A percentile compares a stretch with the other conserved stretches of the same genome.
Conservation (phyloP, 1,139 yeast genomes). For the Nakaseomyces delphensis region DNA sequence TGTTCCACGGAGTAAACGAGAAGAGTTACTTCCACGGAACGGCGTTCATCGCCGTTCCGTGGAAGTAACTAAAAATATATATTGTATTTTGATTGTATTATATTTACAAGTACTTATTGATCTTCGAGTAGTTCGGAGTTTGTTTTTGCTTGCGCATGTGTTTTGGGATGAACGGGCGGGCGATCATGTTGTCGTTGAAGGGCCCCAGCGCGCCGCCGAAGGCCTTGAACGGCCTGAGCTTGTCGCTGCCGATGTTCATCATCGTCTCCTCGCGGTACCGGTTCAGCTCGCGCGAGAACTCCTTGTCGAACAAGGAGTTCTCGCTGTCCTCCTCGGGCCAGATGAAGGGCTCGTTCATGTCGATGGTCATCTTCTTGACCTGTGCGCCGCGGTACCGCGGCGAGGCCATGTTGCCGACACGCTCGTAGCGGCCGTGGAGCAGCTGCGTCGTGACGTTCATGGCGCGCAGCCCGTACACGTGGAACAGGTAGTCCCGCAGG, state of each 20-base stretch:
- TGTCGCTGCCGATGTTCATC: conserved; percentile 56
- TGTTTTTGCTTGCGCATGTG: conserved; percentile 33
- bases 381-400: conserved; percentile 76
- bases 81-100: not conserved
- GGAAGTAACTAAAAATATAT: not conserved
- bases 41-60: too few relatives aligned
- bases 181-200: conserved; percentile 42
- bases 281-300: conserved; percentile 34
- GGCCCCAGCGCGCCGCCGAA: conserved; percentile 74
- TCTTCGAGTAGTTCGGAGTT: not conserved
- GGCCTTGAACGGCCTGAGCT: conserved; percentile 55
- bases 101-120: conserved; percentile 1
- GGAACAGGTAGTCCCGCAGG: conserved; percentile 81
- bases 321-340: conserved; percentile 70
- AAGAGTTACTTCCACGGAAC: too few relatives aligned
- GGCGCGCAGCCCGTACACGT: conserved; percentile 80
- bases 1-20: too few relatives aligned
- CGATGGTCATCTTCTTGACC: conserved; percentile 88
- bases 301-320: conserved; percentile 33
- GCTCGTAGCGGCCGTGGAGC: conserved; percentile 59
- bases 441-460: conserved; percentile 80
- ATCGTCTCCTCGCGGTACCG: conserved; percentile 39
- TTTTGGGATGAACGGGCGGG: conserved; percentile 63
- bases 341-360: conserved; percentile 83
- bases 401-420: conserved; percentile 47